Evolutionary conservation across 495 filamentous ascomycete genomes (phyloP), one percentile per base, ranked within the genome.

Genomic region (Podospora bellae-mahoneyi): DNA sequence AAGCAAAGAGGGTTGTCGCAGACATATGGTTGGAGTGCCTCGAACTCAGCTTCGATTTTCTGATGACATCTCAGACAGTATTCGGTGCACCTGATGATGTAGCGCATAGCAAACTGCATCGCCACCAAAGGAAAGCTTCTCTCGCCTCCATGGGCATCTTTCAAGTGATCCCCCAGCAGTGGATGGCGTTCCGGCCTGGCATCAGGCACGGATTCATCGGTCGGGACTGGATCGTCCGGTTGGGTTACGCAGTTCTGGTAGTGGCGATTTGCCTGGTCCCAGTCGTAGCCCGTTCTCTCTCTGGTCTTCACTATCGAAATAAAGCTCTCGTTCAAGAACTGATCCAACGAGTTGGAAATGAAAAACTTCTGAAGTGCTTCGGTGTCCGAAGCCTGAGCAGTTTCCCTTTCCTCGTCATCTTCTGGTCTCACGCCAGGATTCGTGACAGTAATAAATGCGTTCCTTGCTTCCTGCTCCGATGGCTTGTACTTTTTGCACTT

Each of bases 11-110:
- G 85, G 20, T 87, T 86, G 30, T 86, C 88, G 82, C 94, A 98
- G 20, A 97, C 92, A 72, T 95, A 97, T 0, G 94, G 94, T 68
- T 93, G 94, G 57, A 98, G 80, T n/a, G 94, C 90, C 71, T 94
- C 91, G 60, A 96, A 90, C 6, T 87, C 85, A 5, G 83, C 84
- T n/a, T 86, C 75, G 34, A 92, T 83, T 72, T 85, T 90, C 72
- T 85, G 85, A 75, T 96, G 91, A 72, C 94, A 98, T 16, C 93
- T 87, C 54, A 96, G 83, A 75, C 94, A 98, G 75, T 93, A 97
- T 54, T 95, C 89, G 5, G 91, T 92, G 71, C 92, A 97, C 60
- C 85, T 89, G 26, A 93, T 86, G 68, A 97, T 88, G 71, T 94
- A 91, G 2, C 88, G 90, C 23, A 97, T 77, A 0, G 88, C 82